Base-by-base conservation (phyloP, 768 basidiomycete species). In the Xanthoconium stramineum region DNA sequence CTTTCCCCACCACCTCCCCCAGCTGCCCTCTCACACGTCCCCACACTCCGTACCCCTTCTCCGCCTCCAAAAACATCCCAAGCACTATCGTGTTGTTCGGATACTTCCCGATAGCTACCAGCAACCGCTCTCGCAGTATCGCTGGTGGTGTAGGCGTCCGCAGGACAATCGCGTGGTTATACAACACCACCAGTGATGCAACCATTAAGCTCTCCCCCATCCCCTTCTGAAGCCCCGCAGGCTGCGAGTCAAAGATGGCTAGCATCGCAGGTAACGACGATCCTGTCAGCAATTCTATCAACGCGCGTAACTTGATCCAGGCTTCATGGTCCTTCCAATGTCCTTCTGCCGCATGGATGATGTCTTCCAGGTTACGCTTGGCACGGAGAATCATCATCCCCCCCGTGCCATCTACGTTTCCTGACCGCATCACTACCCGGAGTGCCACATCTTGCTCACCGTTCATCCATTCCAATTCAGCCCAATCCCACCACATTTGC, bases 401-500 rank as follows among this genome's bases (percentile, higher is more conserved):
- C 13, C 76, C 76, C 1, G 75, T 66, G 13, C 81, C 82, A 49
- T 83, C 76, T 35, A 84, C 72, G 5, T 77, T 80, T 13, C 77
- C 81, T 11, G 85, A 78, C 20, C 76, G 79, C 44, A 86, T 67
- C 42, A 85, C 75, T 33, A 88, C 76, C 36, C 77, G 72, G 37
- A 83, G 66, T 14, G 85, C 79, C 35, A 78, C 75, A 33, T 82
- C 78, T 19, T 74, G 65, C 33, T 78, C 62, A 1, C 83, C 80
- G 14, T 74, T 68, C 12, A 90, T 67, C 91, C 91, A 94, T 69
- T 91, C 90, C 79, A 90, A 80, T 62, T 93, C 86, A 1, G 85
- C 87, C 88, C 89, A 93, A 61, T 86, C 82, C 84, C 85, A 91
- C 88, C 88, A 93, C 57, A 93, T 66, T 53, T 68, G 69, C 20